These are phyloP conservation scores for Ogataea pini DNA, from an alignment of 805 yeast species.

Conservation along the genomic window DNA sequence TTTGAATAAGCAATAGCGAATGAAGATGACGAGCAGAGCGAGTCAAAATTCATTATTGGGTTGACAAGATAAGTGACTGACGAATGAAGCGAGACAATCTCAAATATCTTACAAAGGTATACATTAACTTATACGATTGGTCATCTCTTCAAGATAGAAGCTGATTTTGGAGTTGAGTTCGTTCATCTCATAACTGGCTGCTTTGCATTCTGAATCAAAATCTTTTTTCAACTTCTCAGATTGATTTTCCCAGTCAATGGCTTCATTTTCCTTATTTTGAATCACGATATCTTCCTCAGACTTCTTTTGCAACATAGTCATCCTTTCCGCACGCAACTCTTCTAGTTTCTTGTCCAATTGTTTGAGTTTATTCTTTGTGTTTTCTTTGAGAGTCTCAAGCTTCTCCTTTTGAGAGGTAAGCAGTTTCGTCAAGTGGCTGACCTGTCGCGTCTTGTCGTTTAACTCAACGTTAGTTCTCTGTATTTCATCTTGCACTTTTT, in stretches of 20 bases:
- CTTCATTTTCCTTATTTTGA: constrained; percentile 20
- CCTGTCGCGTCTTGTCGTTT: constrained; percentile 36
- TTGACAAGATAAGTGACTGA: too few relatives aligned
- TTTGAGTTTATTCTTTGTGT: constrained; percentile 43
- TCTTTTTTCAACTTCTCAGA: constrained; percentile 41
- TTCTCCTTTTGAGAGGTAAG: constrained; percentile 28
- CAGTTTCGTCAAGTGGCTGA: constrained; percentile 38
- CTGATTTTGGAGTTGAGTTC: constrained; percentile 56
- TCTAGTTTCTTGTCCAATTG: constrained; percentile 44
- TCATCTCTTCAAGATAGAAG: constrained; percentile 54
- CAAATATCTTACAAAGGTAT: constrained; percentile 4
- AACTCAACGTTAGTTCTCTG: constrained; percentile 18
- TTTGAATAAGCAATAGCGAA: constrained; percentile 14
- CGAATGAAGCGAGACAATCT: too few relatives aligned
- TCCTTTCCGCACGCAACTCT: constrained; percentile 47
- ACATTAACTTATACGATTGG: constrained; percentile 28
- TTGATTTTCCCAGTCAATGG: constrained; percentile 32
- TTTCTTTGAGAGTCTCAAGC: constrained; percentile 16
- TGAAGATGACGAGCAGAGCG: too few relatives aligned
- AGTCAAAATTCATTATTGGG: too few relatives aligned
- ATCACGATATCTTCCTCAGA: constrained; percentile 48
- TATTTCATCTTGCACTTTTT: constrained; percentile 30
- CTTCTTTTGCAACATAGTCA: constrained; percentile 49
- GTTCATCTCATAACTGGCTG: constrained; percentile 53
- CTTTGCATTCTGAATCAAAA: constrained; percentile 53